phyloP scores from a whole-genome alignment of 139 green algal species.

The Haematococcus lacustris region DNA sequence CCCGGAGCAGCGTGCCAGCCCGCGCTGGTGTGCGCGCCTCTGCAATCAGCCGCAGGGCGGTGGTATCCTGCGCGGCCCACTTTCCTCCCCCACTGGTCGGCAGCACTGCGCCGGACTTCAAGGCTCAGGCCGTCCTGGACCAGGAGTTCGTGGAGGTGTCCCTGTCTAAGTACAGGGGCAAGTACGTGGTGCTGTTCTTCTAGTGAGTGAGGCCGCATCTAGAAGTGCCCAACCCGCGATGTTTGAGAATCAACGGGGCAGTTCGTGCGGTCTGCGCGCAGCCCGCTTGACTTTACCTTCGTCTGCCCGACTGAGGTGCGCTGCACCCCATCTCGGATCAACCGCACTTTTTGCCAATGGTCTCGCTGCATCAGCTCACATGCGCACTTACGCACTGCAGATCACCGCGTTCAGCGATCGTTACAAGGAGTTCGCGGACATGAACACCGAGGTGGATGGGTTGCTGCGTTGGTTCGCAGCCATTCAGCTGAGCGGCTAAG shows the following conservation, averaged over 20 bases:
- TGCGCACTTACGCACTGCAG: no score
- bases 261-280: neutral
- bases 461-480: no score
- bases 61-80: neutral
- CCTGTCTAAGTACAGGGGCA: conserved; percentile 87
- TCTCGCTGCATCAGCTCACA: no score
- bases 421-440: conserved; percentile 78
- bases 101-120: conserved; percentile 82
- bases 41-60: conserved; percentile 1
- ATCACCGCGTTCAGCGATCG: conserved; percentile 97
- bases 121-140: conserved; percentile 61
- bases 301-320: conserved; percentile 17
- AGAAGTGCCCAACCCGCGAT: no score
- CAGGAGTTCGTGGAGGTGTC: conserved; percentile 88
- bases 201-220: conserved; percentile 66
- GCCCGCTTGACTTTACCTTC: conserved; percentile 83
- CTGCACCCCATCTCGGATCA: neutral
- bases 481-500: no score
- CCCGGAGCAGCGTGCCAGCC: no score
- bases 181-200: conserved; percentile 99
- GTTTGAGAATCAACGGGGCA: neutral
- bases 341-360: neutral
- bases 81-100: conserved; percentile 74
- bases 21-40: neutral
- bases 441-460: conserved; percentile 88